Conservation (phyloP, 192 early-diverging fungal genomes). For the Coemansia sp. region DNA sequence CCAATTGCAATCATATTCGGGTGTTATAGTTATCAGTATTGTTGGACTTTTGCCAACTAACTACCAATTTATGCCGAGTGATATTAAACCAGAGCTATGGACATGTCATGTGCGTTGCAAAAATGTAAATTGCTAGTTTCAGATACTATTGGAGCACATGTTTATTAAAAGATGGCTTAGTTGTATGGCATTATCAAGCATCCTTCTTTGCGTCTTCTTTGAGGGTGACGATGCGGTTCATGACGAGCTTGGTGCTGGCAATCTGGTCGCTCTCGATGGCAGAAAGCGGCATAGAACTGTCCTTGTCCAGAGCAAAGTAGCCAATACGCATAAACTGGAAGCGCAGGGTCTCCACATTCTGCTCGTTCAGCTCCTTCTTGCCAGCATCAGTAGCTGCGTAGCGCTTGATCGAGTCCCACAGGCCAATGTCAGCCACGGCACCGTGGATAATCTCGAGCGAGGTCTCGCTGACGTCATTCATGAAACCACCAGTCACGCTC, state of each 20-base stretch:
- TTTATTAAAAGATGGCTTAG: not conserved
- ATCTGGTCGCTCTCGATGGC: conserved; percentile 60
- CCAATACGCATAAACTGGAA: conserved; percentile 95
- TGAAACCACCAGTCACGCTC: conserved; percentile 80
- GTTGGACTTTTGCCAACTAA: not conserved
- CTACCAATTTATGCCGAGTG: too few species aligned
- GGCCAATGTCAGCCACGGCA: conserved; percentile 81
- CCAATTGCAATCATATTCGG: conserved; percentile 7
- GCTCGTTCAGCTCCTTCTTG: conserved; percentile 59
- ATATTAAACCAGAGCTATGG: too few species aligned
- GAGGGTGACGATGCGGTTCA: conserved; percentile 69
- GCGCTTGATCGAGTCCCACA: conserved; percentile 66
- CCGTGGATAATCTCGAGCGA: conserved; percentile 69
- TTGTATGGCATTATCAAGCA: not conserved
- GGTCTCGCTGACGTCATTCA: conserved; percentile 83
- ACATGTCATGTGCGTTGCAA: not conserved
- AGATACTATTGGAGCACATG: not conserved
- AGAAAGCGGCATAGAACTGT: conserved; percentile 67
- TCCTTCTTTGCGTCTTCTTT: conserved; percentile 71
- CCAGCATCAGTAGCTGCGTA: conserved; percentile 44
- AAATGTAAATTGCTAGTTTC: not conserved
- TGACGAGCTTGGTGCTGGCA: conserved; percentile 59
- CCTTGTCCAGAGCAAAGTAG: conserved; percentile 98
- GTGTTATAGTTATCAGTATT: not conserved
- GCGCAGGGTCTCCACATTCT: conserved; percentile 74